phyloP scores from a whole-genome alignment of 164 flowering plant genomes.

The Stephania yunnanensis region DNA sequence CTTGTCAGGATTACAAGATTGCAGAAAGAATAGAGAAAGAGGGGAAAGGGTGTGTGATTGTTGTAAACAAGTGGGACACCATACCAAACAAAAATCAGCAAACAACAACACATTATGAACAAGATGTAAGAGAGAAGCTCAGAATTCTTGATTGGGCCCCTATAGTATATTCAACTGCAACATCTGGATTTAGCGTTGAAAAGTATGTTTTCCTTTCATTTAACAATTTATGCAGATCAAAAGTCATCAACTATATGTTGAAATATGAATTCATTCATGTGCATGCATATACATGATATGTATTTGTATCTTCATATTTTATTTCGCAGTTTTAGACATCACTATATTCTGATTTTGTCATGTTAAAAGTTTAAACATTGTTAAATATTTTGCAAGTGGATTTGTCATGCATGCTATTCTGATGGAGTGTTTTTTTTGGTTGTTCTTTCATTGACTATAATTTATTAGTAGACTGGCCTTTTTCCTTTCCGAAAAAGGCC shows the following conservation, averaged over 20 bases:
- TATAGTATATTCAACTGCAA: constrained; percentile 93
- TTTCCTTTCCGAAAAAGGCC: too few relatives aligned
- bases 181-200: constrained; percentile 70
- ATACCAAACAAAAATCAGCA: constrained; percentile 88
- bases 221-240: neutral
- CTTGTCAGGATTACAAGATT: constrained; percentile 72
- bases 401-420: too few relatives aligned
- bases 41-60: constrained; percentile 96
- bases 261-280: too few relatives aligned
- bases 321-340: too few relatives aligned
- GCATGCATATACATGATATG: too few relatives aligned
- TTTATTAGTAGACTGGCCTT: too few relatives aligned
- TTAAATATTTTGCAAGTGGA: too few relatives aligned
- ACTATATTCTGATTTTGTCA: too few relatives aligned
- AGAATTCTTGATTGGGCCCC: constrained; percentile 95
- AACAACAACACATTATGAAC: constrained; percentile 72
- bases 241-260: neutral
- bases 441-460: too few relatives aligned
- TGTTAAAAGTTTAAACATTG: too few relatives aligned
- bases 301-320: too few relatives aligned
- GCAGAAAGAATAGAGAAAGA: constrained; percentile 94
- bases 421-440: too few relatives aligned
- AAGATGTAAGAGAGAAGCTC: constrained; percentile 91
- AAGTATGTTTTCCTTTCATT: constrained; percentile 44
- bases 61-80: constrained; percentile 99